phyloP scores from a whole-genome alignment of 768 basidiomycete genomes.

The Tricholoma matsutake region DNA sequence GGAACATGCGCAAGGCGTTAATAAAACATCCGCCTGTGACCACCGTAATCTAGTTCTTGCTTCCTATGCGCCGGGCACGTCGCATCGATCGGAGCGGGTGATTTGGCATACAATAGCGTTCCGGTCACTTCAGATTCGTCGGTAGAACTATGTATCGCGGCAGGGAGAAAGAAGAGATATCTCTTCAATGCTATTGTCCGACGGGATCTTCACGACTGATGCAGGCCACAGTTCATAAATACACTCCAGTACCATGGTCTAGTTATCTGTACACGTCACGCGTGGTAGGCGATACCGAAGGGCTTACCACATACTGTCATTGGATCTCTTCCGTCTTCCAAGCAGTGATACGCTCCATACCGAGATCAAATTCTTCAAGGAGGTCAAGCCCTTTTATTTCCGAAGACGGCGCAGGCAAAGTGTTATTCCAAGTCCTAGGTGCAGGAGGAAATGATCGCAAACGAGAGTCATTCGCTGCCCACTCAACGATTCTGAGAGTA shows the following conservation, averaged over 20 bases:
- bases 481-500: conserved; percentile 29
- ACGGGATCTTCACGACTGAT: neutral
- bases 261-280: neutral
- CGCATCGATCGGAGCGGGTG: neutral
- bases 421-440: neutral
- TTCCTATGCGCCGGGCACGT: neutral
- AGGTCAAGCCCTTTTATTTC: neutral
- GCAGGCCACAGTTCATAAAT: neutral
- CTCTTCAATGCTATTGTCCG: neutral
- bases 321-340: neutral
- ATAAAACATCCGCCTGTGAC: neutral
- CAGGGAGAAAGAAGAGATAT: neutral
- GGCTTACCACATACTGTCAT: neutral
- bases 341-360: neutral
- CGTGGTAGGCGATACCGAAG: neutral
- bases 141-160: neutral
- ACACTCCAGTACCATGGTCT: neutral
- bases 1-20: neutral
- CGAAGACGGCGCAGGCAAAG: neutral
- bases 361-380: neutral
- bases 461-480: conserved; percentile 27
- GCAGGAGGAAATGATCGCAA: conserved; percentile 21
- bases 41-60: neutral
- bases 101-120: neutral
- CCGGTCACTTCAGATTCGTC: neutral